A percentile compares a stretch with the other conserved stretches of the same genome.
Conservation (phyloP, 2,329 filamentous ascomycete genomes). For the Alternaria incomplexa region DNA sequence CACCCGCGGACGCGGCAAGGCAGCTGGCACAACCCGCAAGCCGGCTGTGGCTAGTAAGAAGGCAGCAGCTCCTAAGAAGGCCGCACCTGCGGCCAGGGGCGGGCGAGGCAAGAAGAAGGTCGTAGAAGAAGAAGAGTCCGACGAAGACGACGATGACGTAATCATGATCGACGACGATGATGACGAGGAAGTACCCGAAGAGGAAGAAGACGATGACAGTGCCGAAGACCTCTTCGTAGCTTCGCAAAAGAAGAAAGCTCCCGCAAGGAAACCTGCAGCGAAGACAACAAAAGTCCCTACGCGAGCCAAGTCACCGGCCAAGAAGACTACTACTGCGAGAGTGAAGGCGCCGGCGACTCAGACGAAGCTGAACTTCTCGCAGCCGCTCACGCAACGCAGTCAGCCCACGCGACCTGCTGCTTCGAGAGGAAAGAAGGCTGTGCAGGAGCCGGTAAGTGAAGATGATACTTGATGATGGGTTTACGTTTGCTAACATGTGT, state of each 20-base stretch:
- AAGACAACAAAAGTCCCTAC: slow-evolving; percentile 19
- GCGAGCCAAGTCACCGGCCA: slow-evolving; percentile 33
- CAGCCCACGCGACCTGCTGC: slow-evolving; percentile 33
- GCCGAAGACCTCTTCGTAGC: slow-evolving; percentile 53
- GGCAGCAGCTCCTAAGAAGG: slow-evolving; percentile 39
- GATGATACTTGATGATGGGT: not conserved
- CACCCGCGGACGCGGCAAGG: slow-evolving; percentile 55
- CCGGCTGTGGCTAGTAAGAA: slow-evolving; percentile 39
- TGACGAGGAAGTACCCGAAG: slow-evolving; percentile 43
- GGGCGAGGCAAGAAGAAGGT: slow-evolving; percentile 50
- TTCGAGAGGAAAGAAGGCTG: slow-evolving; percentile 36
- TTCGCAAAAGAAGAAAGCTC: slow-evolving; percentile 36
- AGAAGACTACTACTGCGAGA: slow-evolving; percentile 30
- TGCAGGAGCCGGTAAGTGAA: slow-evolving; percentile 49
- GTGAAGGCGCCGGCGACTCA: slow-evolving; percentile 41
- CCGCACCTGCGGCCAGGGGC: slow-evolving; percentile 42
- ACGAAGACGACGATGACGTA: slow-evolving; percentile 47
- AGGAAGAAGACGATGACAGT: slow-evolving; percentile 52
- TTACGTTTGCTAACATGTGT: slow-evolving; percentile 1
- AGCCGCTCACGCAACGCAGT: slow-evolving; percentile 44
- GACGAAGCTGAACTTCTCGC: slow-evolving; percentile 52
- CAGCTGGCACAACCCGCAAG: slow-evolving; percentile 46
- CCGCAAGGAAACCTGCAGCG: slow-evolving; percentile 36
- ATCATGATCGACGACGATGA: slow-evolving; percentile 55
- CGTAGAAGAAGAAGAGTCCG: slow-evolving; percentile 52